Evolutionary conservation across 257 asterid species (phyloP).

Genomic region (Forsythia suspensa): DNA sequence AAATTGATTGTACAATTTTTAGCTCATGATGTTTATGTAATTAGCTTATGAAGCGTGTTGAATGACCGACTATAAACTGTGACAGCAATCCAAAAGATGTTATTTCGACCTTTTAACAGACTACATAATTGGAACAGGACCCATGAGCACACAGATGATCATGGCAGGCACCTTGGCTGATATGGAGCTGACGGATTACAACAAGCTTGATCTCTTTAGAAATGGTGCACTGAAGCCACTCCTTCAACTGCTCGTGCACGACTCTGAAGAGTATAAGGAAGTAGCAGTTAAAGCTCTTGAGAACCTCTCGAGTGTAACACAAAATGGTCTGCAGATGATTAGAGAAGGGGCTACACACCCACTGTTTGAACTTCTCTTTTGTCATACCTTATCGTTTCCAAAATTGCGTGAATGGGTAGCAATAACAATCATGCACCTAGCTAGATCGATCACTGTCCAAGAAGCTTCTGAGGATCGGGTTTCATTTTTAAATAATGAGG

Average conservation of each 20-base stretch:
- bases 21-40: background rate
- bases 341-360: conserved; percentile 41
- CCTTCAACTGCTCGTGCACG: conserved; percentile 37
- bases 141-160: conserved; percentile 22
- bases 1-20: background rate
- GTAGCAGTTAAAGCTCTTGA: conserved; percentile 41
- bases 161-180: conserved; percentile 46
- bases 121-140: conserved; percentile 23
- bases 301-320: conserved; percentile 38
- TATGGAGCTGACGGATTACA: conserved; percentile 45
- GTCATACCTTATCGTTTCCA: conserved; percentile 28
- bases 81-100: background rate
- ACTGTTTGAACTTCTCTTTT: conserved; percentile 43
- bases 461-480: conserved; percentile 29
- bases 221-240: conserved; percentile 46
- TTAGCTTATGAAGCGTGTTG: background rate
- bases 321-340: conserved; percentile 42
- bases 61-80: background rate
- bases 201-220: conserved; percentile 36
- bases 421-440: conserved; percentile 41
- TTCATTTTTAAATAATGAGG: conserved; percentile 35
- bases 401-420: conserved; percentile 38
- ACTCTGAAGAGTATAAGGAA: conserved; percentile 27
- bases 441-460: conserved; percentile 30
- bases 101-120: background rate